A percentile compares a stretch with the other conserved stretches of the same genome.
phyloP scores from a whole-genome alignment of 768 basidiomycete species.

The Russula emetica region DNA sequence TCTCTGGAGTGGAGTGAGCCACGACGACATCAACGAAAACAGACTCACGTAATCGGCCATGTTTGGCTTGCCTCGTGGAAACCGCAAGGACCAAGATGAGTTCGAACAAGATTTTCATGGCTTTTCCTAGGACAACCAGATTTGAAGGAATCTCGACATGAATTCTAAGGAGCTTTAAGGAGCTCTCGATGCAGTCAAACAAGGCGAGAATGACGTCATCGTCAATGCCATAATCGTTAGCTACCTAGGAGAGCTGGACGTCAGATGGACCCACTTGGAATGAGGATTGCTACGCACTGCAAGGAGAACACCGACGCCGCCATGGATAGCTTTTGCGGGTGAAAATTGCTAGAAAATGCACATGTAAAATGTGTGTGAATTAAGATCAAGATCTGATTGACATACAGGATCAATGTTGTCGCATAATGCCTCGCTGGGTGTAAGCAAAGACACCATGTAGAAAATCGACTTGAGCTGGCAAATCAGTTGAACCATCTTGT shows the following conservation, averaged over 20 bases:
- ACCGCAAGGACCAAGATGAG: constrained; percentile 9
- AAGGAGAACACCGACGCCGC: constrained; percentile 3
- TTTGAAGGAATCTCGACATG: not conserved
- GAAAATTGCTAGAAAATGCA: constrained; percentile 1
- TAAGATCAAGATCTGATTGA: not conserved
- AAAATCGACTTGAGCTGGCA: not conserved
- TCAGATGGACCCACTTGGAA: not conserved
- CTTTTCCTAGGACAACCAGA: constrained; percentile 1
- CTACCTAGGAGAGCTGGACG: not conserved
- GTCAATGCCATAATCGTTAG: not conserved
- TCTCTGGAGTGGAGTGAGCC: not conserved
- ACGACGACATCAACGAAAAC: not conserved
- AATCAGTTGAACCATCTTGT: not conserved
- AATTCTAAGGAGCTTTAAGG: not conserved
- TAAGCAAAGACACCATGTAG: constrained; percentile 6
- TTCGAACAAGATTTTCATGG: constrained; percentile 14
- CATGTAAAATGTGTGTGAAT: not conserved
- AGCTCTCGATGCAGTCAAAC: constrained; percentile 6
- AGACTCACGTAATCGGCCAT: constrained; percentile 5
- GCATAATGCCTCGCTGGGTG: not conserved
- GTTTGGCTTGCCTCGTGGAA: not conserved
- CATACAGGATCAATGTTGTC: constrained; percentile 9
- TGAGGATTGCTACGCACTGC: not conserved
- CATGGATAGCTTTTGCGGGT: constrained; percentile 5
- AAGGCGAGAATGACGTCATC: constrained; percentile 8